phyloP scores from a whole-genome alignment of 1,284 basidiomycete genomes.

The Pisolithus thermaeus region DNA sequence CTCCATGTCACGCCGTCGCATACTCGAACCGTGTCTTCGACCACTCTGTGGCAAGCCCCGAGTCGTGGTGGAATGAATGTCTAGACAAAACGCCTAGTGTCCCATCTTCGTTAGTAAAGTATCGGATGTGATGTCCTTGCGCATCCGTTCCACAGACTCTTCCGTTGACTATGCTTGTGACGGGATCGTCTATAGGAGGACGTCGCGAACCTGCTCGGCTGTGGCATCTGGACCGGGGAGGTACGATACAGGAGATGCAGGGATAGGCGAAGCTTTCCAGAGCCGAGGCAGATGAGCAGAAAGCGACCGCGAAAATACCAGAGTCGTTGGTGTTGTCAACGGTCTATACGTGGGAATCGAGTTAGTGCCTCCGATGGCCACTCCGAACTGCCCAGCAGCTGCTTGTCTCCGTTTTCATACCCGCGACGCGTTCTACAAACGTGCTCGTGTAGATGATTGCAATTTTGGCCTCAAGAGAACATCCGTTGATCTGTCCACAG shows the following conservation, averaged over 20 bases:
- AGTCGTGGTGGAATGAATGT: constrained; percentile 73
- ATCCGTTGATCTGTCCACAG: too few relatives aligned
- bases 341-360: constrained; percentile 38
- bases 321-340: too few relatives aligned
- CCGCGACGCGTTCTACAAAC: too few relatives aligned
- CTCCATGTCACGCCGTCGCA: constrained; percentile 69
- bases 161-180: constrained; percentile 58
- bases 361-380: too few relatives aligned
- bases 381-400: too few relatives aligned
- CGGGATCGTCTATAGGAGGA: constrained; percentile 54
- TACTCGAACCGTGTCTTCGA: constrained; percentile 64
- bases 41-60: constrained; percentile 70
- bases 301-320: constrained; percentile 25
- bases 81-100: constrained; percentile 55
- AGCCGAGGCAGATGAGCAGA: constrained; percentile 47
- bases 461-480: too few relatives aligned
- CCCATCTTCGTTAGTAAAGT: constrained; percentile 76
- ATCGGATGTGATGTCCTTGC: constrained; percentile 67
- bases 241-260: constrained; percentile 39
- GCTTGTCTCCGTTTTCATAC: too few relatives aligned
- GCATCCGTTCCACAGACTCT: constrained; percentile 60
- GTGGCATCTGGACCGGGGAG: constrained; percentile 48
- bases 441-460: too few relatives aligned
- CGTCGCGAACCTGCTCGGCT: constrained; percentile 41
- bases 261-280: constrained; percentile 56